A percentile compares a stretch with the other conserved stretches of the same genome.
Evolutionary conservation across 805 yeast genomes (phyloP).

Genomic region (Hanseniaspora mollemarum): DNA sequence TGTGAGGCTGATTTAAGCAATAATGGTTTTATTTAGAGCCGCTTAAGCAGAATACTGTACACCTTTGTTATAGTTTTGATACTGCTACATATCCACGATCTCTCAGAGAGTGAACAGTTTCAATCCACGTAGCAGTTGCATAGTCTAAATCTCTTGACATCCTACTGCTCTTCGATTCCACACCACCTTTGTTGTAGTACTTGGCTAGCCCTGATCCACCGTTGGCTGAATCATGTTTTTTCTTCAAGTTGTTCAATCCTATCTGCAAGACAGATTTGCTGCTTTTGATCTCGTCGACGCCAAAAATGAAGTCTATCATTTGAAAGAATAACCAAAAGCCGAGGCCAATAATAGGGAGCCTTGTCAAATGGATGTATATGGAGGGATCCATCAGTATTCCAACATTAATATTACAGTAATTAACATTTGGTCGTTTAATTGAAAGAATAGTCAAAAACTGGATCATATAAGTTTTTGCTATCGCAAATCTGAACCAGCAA

Average conservation of each 20-base stretch:
- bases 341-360: conserved; percentile 66
- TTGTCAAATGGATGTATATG: conserved; percentile 62
- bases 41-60: too few relatives aligned
- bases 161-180: conserved; percentile 43
- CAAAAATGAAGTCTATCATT: conserved; percentile 54
- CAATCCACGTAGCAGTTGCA: conserved; percentile 64
- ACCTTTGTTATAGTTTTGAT: not conserved
- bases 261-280: conserved; percentile 53
- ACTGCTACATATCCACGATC: conserved; percentile 37
- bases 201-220: conserved; percentile 47
- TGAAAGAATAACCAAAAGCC: conserved; percentile 63
- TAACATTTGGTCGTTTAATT: conserved; percentile 50
- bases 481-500: conserved; percentile 67
- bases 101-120: conserved; percentile 56
- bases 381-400: conserved; percentile 80
- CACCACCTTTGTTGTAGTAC: conserved; percentile 53
- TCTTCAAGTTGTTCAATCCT: conserved; percentile 42
- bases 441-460: conserved; percentile 60
- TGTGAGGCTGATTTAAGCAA: too few relatives aligned
- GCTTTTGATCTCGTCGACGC: conserved; percentile 64
- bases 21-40: too few relatives aligned
- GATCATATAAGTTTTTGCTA: conserved; percentile 67
- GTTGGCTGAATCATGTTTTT: conserved; percentile 25
- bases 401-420: conserved; percentile 63
- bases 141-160: conserved; percentile 48